These are phyloP conservation scores for Tylopilus sp. DNA, from an alignment of 768 basidiomycete genomes.

Conservation along the genomic window DNA sequence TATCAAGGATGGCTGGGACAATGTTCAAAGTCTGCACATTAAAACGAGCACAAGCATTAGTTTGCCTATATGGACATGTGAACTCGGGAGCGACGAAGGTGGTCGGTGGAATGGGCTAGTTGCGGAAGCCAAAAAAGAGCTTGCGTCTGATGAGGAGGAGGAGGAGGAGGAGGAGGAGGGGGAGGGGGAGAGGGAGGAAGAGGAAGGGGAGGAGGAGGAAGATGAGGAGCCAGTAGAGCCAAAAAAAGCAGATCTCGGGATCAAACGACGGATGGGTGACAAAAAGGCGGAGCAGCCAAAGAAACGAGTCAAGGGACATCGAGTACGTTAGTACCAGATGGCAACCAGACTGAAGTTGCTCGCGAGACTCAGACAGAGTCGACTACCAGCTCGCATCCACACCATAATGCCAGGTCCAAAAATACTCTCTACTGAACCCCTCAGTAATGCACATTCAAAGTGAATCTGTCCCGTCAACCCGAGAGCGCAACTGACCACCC, in stretches of 20 bases:
- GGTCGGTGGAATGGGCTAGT: conserved; percentile 31
- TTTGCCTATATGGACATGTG: conserved; percentile 89
- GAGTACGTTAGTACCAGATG: background rate
- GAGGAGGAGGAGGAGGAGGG: background rate
- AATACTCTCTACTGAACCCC: conserved; percentile 49
- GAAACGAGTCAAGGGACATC: conserved; percentile 11
- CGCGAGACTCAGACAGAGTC: background rate
- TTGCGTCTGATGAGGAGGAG: background rate
- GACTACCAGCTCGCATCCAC: conserved; percentile 1
- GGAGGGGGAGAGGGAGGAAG: background rate
- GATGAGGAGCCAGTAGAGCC: background rate
- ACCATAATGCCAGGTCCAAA: conserved; percentile 43
- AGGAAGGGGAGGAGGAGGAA: background rate
- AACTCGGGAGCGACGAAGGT: conserved; percentile 49
- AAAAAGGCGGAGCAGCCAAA: conserved; percentile 12
- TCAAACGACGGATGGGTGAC: conserved; percentile 11
- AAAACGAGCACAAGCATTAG: conserved; percentile 83
- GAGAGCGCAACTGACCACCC: background rate
- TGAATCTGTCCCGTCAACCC: conserved; percentile 24
- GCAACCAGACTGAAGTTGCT: background rate
- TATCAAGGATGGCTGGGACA: conserved; percentile 84
- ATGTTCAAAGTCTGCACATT: conserved; percentile 83
- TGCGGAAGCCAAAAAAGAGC: conserved; percentile 9
- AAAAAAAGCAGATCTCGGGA: background rate
- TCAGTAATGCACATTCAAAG: conserved; percentile 58